Base-by-base conservation (phyloP, 2,329 filamentous ascomycete genomes). In the Tolypocladium amazonense region DNA sequence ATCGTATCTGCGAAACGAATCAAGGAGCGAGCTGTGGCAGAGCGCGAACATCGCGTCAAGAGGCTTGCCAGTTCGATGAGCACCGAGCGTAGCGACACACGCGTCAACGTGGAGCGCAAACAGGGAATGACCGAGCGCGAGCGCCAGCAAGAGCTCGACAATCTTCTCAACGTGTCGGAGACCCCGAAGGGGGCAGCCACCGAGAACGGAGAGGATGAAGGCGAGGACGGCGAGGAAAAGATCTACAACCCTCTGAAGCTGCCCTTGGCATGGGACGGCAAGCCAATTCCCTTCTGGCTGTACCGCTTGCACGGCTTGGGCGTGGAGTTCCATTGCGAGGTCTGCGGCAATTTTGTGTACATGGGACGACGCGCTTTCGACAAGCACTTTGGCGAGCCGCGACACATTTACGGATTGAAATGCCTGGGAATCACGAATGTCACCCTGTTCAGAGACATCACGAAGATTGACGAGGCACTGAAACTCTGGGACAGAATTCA, bases 311-410 rank as follows among this genome's bases (percentile, higher is more conserved):
- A 99, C 70, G 94, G 94, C 1, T 79, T 99, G 33, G 94, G 94
- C 11, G 92, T 96, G 15, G 94, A 99, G 68, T 96, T 97, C 66
- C 82, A 89, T 0, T 99, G 94, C 78, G 93, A 99, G 72, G 90
- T 99, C 60, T 99, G 94, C 70, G 94, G 94, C 59, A 97, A 97
- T 74, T 97, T 92, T 69, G 92, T 97, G n/a, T 97, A 97, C 77
- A 97, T 96, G 89, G 94, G 94, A 20, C 84, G 94, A 30, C 85
- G 94, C 56, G 92, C 92, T 1, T 99, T 97, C 68, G 94, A 99
- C 72, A 99, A 99, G 79, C 94, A 99, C 73, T 99, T 99, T 77
- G 95, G 92, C 66, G 94, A 99, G 73, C 87, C 90, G 11, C 81
- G 92, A 58, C 94, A 99, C 71, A 89, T 97, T 56, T 94, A 96